These are phyloP conservation scores for Camillea tinctor DNA, from an alignment of 2,329 filamentous ascomycete genomes.

Conservation along the genomic window DNA sequence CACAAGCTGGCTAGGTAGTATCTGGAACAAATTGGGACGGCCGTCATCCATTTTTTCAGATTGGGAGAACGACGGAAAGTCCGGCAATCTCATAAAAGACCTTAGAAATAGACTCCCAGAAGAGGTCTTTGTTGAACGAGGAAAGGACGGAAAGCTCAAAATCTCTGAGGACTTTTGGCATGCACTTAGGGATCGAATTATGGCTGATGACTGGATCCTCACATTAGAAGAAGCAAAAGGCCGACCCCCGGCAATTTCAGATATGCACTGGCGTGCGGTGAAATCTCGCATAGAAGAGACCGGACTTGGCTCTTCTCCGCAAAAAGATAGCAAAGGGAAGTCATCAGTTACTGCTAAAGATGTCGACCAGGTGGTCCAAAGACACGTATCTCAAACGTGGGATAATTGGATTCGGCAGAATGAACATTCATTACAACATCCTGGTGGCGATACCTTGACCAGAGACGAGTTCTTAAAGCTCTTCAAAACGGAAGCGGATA, in stretches of 20 bases:
- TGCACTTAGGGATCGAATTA: constrained; percentile 57
- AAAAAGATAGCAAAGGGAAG: constrained; percentile 18
- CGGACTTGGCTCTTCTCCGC: constrained; percentile 21
- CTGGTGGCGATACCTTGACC: constrained; percentile 30
- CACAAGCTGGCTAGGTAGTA: not conserved
- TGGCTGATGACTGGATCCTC: constrained; percentile 46
- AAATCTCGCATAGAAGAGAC: constrained; percentile 41
- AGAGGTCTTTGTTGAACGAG: constrained; percentile 53
- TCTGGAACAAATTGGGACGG: not conserved
- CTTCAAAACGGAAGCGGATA: constrained; percentile 32
- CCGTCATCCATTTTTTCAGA: not conserved
- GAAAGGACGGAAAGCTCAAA: constrained; percentile 49
- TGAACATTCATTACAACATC: constrained; percentile 38
- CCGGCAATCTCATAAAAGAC: constrained; percentile 29
- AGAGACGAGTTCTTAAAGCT: constrained; percentile 35
- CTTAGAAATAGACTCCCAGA: constrained; percentile 54
- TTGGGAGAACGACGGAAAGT: not conserved
- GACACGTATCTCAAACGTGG: constrained; percentile 44
- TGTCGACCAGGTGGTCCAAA: constrained; percentile 29
- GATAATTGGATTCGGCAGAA: constrained; percentile 53
- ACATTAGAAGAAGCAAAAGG: constrained; percentile 42
- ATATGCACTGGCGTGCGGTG: constrained; percentile 48
- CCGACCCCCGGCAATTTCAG: constrained; percentile 40
- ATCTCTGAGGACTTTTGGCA: constrained; percentile 65
- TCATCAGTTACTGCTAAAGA: constrained; percentile 28